Conservation (phyloP, 108 stramenopile species). For the Pseudonitzschia multiseries region DNA sequence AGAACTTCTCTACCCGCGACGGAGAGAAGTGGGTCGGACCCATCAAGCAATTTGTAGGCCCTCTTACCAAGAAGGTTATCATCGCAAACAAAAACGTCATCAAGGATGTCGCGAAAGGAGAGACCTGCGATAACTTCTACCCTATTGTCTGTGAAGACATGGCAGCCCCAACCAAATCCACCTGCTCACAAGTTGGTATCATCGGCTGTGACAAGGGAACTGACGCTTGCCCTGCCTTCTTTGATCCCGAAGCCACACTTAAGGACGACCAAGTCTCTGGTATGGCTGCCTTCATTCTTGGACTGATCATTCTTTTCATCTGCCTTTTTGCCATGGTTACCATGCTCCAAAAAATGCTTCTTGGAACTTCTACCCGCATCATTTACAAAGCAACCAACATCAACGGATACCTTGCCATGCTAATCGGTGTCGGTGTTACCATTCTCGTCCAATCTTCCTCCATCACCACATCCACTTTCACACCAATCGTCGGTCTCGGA, state of each 20-base stretch:
- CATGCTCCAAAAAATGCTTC: constrained; percentile 72
- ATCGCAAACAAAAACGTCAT: constrained; percentile 80
- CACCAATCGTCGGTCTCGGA: constrained; percentile 83
- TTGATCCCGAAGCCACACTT: constrained; percentile 59
- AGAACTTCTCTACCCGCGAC: constrained; percentile 31
- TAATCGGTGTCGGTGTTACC: constrained; percentile 77
- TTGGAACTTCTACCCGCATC: constrained; percentile 74
- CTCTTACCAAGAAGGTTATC: constrained; percentile 65
- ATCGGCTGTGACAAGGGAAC: constrained; percentile 66
- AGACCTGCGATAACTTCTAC: constrained; percentile 60
- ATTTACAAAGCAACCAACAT: constrained; percentile 89
- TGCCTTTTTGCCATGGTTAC: constrained; percentile 81
- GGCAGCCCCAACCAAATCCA: constrained; percentile 42
- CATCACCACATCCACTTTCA: constrained; percentile 81
- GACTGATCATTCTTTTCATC: constrained; percentile 64
- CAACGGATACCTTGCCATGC: constrained; percentile 78
- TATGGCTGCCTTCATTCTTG: constrained; percentile 66
- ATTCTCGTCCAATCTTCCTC: constrained; percentile 82
- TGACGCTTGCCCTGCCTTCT: constrained; percentile 73
- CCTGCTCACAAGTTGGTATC: constrained; percentile 60
- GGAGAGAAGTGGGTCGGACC: constrained; percentile 81
- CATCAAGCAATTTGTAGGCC: constrained; percentile 74
- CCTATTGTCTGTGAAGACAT: constrained; percentile 51
- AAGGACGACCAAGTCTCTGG: constrained; percentile 71
- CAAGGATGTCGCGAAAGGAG: constrained; percentile 63